Evolutionary conservation across 1,284 basidiomycete species (phyloP).

Genomic region (Moesziomyces sp.): DNA sequence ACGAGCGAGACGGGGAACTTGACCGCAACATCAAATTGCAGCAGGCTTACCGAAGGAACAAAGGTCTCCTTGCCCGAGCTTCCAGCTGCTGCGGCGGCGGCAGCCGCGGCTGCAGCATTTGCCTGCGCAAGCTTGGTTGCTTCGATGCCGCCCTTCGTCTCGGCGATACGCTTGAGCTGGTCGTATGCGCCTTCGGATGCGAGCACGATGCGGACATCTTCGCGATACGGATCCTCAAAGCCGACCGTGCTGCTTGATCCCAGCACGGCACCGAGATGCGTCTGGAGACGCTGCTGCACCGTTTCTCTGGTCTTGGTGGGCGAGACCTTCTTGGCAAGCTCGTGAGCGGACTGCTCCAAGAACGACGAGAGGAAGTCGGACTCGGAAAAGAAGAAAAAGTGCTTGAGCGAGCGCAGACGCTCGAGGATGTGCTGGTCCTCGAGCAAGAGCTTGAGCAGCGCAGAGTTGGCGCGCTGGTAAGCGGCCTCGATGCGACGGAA

Average conservation of each 20-base stretch:
- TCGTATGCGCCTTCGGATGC: conserved; percentile 65
- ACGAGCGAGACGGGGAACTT: conserved; percentile 67
- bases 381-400: conserved; percentile 65
- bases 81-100: conserved; percentile 19
- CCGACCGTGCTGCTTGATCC: conserved; percentile 63
- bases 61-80: conserved; percentile 68
- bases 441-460: conserved; percentile 62
- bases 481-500: conserved; percentile 61
- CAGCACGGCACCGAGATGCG: conserved; percentile 65
- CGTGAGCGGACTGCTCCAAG: conserved; percentile 61
- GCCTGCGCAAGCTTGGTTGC: conserved; percentile 61
- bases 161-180: conserved; percentile 65
- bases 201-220: conserved; percentile 64
- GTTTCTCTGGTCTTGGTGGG: conserved; percentile 70
- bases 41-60: conserved; percentile 51
- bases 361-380: conserved; percentile 65
- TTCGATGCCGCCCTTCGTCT: conserved; percentile 66
- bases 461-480: conserved; percentile 64
- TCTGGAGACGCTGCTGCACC: conserved; percentile 60
- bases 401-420: conserved; percentile 62
- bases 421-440: conserved; percentile 62
- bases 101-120: conserved; percentile 26
- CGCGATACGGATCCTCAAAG: conserved; percentile 63
- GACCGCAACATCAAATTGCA: conserved; percentile 65
- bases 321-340: conserved; percentile 62